Conservation (phyloP, 176 grass and related monocot genomes). For the Oryza nivara region DNA sequence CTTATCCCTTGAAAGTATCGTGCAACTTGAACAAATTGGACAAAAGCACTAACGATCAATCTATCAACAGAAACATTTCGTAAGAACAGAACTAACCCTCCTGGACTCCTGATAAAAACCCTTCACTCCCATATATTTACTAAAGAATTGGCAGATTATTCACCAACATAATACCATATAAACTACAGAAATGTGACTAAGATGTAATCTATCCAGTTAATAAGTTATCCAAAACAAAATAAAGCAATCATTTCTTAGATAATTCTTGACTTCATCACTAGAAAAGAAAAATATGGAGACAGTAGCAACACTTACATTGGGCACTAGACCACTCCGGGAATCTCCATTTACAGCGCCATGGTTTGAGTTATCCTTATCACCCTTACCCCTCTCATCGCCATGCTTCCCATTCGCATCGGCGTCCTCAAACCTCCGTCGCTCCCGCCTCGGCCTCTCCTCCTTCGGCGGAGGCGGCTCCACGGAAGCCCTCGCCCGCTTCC, state of each 20-base stretch:
- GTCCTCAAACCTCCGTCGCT: conserved; percentile 56
- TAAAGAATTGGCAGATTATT: background rate
- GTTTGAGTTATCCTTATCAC: conserved; percentile 37
- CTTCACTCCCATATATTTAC: background rate
- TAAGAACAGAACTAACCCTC: background rate
- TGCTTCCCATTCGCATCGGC: conserved; percentile 28
- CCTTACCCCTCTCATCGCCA: conserved; percentile 58
- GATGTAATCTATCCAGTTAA: background rate
- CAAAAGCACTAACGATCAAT: background rate
- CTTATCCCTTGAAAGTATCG: background rate
- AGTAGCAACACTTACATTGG: conserved; percentile 57
- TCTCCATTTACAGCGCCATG: conserved; percentile 37
- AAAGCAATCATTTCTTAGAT: background rate
- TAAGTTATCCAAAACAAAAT: background rate
- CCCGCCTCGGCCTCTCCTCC: conserved; percentile 45
- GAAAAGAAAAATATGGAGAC: background rate
- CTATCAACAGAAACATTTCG: background rate
- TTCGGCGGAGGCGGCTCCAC: conserved; percentile 49
- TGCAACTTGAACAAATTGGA: background rate
- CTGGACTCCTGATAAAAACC: background rate
- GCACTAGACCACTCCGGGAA: conserved; percentile 35
- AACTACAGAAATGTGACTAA: background rate
- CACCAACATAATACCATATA: background rate
- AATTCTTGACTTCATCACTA: background rate
- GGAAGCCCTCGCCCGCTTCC: conserved; percentile 59